Conservation (phyloP, 1,284 basidiomycete genomes). For the Athelia psychrophila region DNA sequence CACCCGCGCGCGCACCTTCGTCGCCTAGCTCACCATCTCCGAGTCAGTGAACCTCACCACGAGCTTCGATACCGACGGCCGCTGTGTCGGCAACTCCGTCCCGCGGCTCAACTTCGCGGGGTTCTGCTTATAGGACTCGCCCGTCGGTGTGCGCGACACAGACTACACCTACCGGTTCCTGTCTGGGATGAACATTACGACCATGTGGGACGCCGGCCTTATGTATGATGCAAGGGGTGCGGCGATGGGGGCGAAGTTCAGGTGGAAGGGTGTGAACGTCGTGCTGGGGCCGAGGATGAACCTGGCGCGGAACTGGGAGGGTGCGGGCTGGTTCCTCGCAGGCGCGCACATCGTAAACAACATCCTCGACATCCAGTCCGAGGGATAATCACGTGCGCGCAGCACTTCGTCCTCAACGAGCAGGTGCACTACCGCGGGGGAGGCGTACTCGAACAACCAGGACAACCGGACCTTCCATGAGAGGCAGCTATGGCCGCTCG, state of each 20-base stretch:
- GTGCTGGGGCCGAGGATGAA: constrained; percentile 29
- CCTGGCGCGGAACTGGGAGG: constrained; percentile 25
- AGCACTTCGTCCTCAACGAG: constrained; percentile 30
- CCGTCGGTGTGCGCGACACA: constrained; percentile 22
- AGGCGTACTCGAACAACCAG: constrained; percentile 34
- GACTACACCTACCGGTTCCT: constrained; percentile 12
- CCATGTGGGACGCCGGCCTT: constrained; percentile 28
- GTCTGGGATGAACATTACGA: constrained; percentile 18
- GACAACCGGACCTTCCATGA: constrained; percentile 42
- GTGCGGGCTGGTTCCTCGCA: constrained; percentile 39
- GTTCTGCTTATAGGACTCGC: constrained; percentile 31
- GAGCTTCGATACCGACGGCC: constrained; percentile 25
- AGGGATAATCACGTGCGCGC: constrained; percentile 44
- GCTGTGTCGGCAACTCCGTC: constrained; percentile 41
- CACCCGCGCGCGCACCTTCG: constrained; percentile 12
- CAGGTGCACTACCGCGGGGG: constrained; percentile 32
- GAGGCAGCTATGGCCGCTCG: constrained; percentile 39
- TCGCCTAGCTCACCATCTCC: constrained; percentile 14
- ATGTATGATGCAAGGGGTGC: constrained; percentile 43
- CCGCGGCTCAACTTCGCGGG: constrained; percentile 10
- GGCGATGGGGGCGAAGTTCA: constrained; percentile 49
- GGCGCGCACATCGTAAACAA: constrained; percentile 40
- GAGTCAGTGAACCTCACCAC: constrained; percentile 30
- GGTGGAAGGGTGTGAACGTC: constrained; percentile 48
- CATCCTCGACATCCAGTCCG: constrained; percentile 43